Percentiles rank a stretch among this genome's conserved stretches.
Evolutionary conservation across 495 filamentous ascomycete species (phyloP).

Genomic region (Elasticomyces elasticus): DNA sequence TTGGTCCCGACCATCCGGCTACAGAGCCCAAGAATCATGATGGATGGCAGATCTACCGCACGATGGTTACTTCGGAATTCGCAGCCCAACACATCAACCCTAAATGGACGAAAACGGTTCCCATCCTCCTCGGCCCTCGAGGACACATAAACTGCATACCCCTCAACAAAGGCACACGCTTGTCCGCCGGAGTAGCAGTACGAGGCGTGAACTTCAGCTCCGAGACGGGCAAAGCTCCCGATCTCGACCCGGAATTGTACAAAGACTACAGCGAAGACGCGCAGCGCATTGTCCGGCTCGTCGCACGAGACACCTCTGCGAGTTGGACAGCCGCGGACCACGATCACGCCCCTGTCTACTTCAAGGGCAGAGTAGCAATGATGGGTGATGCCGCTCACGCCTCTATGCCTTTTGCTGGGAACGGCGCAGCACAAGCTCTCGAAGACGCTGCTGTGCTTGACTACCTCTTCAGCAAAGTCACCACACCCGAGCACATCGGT

Average conservation of each 20-base stretch:
- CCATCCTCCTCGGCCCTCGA: conserved; percentile 14
- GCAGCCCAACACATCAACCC: conserved; percentile 12
- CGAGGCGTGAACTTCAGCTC: conserved; percentile 12
- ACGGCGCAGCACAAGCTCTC: conserved; percentile 20
- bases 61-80: conserved; percentile 27
- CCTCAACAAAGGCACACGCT: conserved; percentile 13
- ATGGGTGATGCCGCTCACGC: conserved; percentile 21
- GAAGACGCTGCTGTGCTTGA: conserved; percentile 20
- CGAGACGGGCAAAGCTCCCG: not conserved
- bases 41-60: conserved; percentile 37
- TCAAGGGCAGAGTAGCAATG: conserved; percentile 14
- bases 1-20: conserved; percentile 34
- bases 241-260: conserved; percentile 11
- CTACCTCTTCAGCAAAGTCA: conserved; percentile 6
- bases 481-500: not conserved
- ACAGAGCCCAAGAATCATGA: conserved; percentile 33
- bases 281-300: conserved; percentile 12
- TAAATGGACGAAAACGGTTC: conserved; percentile 12
- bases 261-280: conserved; percentile 19
- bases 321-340: conserved; percentile 19
- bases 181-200: conserved; percentile 13
- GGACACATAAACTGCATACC: conserved; percentile 16
- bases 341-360: conserved; percentile 12
- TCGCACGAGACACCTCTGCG: conserved; percentile 7
- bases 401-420: conserved; percentile 15